Evolutionary conservation across 2,329 filamentous ascomycete genomes (phyloP).

Genomic region (Beauveria scarabaeidicola): DNA sequence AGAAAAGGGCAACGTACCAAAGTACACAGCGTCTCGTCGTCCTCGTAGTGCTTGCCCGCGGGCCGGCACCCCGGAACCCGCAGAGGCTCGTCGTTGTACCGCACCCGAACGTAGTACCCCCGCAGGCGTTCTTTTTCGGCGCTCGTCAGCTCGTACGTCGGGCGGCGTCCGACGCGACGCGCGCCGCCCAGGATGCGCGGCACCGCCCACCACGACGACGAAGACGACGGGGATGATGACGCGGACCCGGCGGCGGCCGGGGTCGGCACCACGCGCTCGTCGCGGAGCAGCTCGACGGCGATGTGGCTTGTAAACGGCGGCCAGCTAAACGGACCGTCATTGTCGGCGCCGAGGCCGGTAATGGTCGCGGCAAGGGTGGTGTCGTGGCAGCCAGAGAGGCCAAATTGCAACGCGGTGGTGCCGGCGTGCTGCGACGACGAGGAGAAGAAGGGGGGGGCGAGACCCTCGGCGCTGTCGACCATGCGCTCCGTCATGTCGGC

Average conservation of each 20-base stretch:
- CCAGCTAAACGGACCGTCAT: constrained; percentile 50
- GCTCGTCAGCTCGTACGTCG: constrained; percentile 44
- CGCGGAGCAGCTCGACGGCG: constrained; percentile 80
- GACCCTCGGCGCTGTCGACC: constrained; percentile 51
- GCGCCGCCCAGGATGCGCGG: constrained; percentile 20
- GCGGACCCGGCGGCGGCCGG: constrained; percentile 15
- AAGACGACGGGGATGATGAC: constrained; percentile 16
- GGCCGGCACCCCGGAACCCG: constrained; percentile 72
- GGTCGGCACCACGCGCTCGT: constrained; percentile 21
- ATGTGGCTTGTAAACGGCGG: constrained; percentile 90
- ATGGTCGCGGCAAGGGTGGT: constrained; percentile 81
- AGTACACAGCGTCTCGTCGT: constrained; percentile 85
- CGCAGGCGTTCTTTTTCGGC: constrained; percentile 53
- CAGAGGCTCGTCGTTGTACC: constrained; percentile 83
- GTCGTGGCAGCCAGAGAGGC: constrained; percentile 81
- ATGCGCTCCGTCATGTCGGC: constrained; percentile 75
- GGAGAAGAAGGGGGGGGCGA: background rate
- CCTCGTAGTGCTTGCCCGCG: constrained; percentile 72
- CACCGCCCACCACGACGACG: constrained; percentile 15
- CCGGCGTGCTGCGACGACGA: background rate
- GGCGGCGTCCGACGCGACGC: constrained; percentile 50
- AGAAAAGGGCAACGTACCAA: constrained; percentile 43
- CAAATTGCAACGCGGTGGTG: constrained; percentile 44
- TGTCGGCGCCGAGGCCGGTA: constrained; percentile 69
- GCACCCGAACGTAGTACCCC: constrained; percentile 78